Conservation (phyloP, 371 early-diverging fungal species). For the Saksenaea vasiformis region DNA sequence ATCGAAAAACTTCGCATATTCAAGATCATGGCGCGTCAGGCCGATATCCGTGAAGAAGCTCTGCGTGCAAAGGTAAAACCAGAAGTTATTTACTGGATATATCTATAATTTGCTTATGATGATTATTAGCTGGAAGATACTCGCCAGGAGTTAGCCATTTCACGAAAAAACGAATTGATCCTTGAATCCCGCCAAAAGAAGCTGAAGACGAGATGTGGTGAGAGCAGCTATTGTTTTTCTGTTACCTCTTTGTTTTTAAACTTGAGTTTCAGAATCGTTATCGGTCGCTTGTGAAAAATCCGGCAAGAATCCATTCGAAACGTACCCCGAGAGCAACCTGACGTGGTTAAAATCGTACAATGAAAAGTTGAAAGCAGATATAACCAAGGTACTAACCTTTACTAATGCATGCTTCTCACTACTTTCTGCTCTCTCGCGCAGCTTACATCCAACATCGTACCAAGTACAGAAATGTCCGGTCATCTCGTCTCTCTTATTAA, state of each 20-base stretch:
- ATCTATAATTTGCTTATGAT: neutral
- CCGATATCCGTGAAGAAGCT: constrained; percentile 45
- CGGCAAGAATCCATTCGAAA: neutral
- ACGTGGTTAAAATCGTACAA: constrained; percentile 42
- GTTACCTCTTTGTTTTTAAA: neutral
- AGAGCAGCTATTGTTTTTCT: neutral
- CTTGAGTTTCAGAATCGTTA: constrained; percentile 22
- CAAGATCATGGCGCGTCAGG: constrained; percentile 46
- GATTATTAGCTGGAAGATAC: constrained; percentile 43
- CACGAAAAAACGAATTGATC: constrained; percentile 39
- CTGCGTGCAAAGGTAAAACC: constrained; percentile 34
- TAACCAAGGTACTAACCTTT: constrained; percentile 32
- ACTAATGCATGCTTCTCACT: neutral
- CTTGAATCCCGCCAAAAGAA: constrained; percentile 51
- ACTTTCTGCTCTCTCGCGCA: constrained; percentile 11
- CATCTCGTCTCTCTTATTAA: constrained; percentile 39
- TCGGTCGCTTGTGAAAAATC: constrained; percentile 31
- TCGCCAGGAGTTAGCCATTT: constrained; percentile 42
- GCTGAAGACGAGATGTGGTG: constrained; percentile 41
- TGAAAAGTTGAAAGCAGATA: constrained; percentile 41
- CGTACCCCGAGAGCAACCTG: constrained; percentile 20
- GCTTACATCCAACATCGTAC: constrained; percentile 24
- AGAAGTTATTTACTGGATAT: neutral
- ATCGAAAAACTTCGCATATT: constrained; percentile 46
- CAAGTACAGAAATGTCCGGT: neutral